Percentiles rank a stretch among this genome's conserved stretches.
Evolutionary conservation across 2,329 filamentous ascomycete genomes (phyloP).

Genomic region (Beauveria scarabaeidicola): DNA sequence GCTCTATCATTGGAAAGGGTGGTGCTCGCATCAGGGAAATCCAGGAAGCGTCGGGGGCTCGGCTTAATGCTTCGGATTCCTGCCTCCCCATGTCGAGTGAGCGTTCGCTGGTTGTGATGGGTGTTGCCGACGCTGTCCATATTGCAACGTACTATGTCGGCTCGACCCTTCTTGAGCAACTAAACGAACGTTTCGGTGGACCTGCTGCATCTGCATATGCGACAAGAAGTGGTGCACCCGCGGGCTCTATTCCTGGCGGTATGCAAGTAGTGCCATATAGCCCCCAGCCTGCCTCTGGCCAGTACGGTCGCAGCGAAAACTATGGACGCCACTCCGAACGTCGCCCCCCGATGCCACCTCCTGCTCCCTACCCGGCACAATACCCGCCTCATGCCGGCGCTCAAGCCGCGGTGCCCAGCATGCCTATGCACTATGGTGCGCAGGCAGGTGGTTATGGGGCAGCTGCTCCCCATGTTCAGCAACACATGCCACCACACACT

Average conservation of each 20-base stretch:
- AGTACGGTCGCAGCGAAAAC: conserved; percentile 84
- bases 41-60: conserved; percentile 91
- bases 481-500: conserved; percentile 56
- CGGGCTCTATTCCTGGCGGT: conserved; percentile 87
- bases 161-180: conserved; percentile 93
- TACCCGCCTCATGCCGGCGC: conserved; percentile 55
- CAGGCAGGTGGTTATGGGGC: conserved; percentile 71
- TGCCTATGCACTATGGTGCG: conserved; percentile 70
- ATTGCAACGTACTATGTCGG: conserved; percentile 99
- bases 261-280: conserved; percentile 99
- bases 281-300: conserved; percentile 84
- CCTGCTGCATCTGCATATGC: conserved; percentile 97
- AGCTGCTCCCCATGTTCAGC: conserved; percentile 68
- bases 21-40: conserved; percentile 96
- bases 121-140: conserved; percentile 95
- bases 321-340: conserved; percentile 67
- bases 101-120: conserved; percentile 94
- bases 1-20: conserved; percentile 96
- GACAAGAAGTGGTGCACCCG: conserved; percentile 84
- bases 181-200: conserved; percentile 93
- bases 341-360: conserved; percentile 65
- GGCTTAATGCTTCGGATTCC: conserved; percentile 91
- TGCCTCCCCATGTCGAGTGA: conserved; percentile 92
- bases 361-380: conserved; percentile 59
- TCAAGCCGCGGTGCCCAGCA: conserved; percentile 49